phyloP scores from a whole-genome alignment of 164 flowering plant species.

The Nymphaea colorata region DNA sequence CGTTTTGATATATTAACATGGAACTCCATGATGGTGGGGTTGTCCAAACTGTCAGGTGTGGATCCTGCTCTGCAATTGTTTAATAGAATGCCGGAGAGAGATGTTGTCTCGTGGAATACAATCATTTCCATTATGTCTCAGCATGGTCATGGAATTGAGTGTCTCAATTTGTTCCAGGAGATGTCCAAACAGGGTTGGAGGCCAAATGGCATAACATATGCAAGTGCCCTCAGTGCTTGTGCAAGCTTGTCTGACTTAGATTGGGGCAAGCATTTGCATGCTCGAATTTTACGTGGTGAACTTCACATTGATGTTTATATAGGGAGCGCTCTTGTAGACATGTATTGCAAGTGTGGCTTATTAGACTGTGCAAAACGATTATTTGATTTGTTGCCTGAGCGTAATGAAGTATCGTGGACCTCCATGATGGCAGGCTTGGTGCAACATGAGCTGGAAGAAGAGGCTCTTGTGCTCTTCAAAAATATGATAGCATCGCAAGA shows the following conservation, averaged over 20 bases:
- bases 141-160: slow-evolving; percentile 22
- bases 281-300: slow-evolving; percentile 29
- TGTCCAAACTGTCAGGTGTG: slow-evolving; percentile 23
- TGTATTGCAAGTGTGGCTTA: slow-evolving; percentile 51
- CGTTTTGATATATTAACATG: slow-evolving; percentile 36
- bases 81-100: slow-evolving; percentile 28
- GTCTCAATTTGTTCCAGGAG: slow-evolving; percentile 32
- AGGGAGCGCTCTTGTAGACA: slow-evolving; percentile 38
- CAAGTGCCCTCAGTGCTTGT: slow-evolving; percentile 45
- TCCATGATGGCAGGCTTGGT: slow-evolving; percentile 37
- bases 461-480: slow-evolving; percentile 30
- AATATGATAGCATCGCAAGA: slow-evolving; percentile 25
- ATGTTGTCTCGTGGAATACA: slow-evolving; percentile 41
- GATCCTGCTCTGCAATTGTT: slow-evolving; percentile 22
- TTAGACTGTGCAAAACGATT: slow-evolving; percentile 23
- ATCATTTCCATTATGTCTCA: slow-evolving; percentile 35
- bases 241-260: slow-evolving; percentile 25
- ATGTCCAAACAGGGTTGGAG: slow-evolving; percentile 33
- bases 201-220: slow-evolving; percentile 37
- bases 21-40: slow-evolving; percentile 42
- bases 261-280: slow-evolving; percentile 56
- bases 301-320: slow-evolving; percentile 22
- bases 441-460: slow-evolving; percentile 24
- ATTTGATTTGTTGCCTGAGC: slow-evolving; percentile 23
- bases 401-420: slow-evolving; percentile 42